Conservation (phyloP, 2,329 filamentous ascomycete species). For the Fusarium buxicola region DNA sequence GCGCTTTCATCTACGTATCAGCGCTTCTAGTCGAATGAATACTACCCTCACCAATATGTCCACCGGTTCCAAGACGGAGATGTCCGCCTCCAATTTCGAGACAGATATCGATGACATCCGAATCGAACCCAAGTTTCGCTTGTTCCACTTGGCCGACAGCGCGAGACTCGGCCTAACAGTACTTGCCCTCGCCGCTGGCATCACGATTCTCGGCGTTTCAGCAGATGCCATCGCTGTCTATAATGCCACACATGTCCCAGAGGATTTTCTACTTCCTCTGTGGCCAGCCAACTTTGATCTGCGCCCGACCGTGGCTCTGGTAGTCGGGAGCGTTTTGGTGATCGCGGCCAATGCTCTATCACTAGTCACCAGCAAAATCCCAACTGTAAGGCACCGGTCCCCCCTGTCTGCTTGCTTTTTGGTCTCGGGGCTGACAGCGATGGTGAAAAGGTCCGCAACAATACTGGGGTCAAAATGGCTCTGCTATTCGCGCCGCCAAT, state of each 20-base stretch:
- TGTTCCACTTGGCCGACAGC: conserved; percentile 57
- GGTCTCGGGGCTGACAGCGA: conserved; percentile 26
- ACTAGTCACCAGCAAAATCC: conserved; percentile 61
- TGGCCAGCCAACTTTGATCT: conserved; percentile 70
- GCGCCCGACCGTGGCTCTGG: conserved; percentile 66
- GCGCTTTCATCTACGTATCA: conserved; percentile 6
- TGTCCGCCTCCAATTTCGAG: conserved; percentile 62
- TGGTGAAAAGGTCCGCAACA: conserved; percentile 38
- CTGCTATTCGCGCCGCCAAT: conserved; percentile 46
- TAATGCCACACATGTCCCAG: conserved; percentile 62
- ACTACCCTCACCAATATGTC: conserved; percentile 39
- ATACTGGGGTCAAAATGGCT: conserved; percentile 29
- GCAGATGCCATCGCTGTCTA: conserved; percentile 67
- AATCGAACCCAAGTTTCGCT: conserved; percentile 53
- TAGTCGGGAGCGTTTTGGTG: conserved; percentile 64
- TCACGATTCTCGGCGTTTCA: conserved; percentile 66
- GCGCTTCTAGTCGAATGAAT: conserved; percentile 22
- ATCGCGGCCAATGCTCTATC: conserved; percentile 60
- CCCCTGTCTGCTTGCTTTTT: conserved; percentile 14
- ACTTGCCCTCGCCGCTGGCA: conserved; percentile 62
- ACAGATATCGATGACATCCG: conserved; percentile 54
- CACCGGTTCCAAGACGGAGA: conserved; percentile 52
- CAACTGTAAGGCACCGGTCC: conserved; percentile 57
- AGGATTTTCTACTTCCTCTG: conserved; percentile 62
- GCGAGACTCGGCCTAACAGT: conserved; percentile 60